A percentile compares a stretch with the other conserved stretches of the same genome.
Conservation (phyloP, 2,329 filamentous ascomycete species). For the Diaporthe longicolla region DNA sequence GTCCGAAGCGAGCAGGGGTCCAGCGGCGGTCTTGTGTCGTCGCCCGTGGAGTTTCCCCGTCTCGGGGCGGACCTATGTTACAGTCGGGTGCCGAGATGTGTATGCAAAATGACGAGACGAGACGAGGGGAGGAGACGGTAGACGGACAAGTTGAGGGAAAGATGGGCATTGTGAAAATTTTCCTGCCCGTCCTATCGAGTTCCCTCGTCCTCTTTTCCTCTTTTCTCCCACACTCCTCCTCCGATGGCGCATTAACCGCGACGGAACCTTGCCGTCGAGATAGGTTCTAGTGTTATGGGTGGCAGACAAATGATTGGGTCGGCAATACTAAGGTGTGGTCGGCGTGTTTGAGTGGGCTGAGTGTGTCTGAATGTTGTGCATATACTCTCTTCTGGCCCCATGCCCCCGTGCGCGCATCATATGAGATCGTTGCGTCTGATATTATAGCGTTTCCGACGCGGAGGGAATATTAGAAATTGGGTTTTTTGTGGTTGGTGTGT, state of each 20-base stretch:
- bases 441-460: constrained; percentile 11
- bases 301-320: background rate
- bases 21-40: background rate
- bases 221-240: background rate
- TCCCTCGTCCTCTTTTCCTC: background rate
- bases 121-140: background rate
- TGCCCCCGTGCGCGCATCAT: constrained; percentile 6
- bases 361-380: constrained; percentile 17
- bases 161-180: constrained; percentile 11
- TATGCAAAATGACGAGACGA: constrained; percentile 3
- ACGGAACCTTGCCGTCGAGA: constrained; percentile 28
- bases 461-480: background rate
- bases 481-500: background rate
- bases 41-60: constrained; percentile 24
- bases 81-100: constrained; percentile 29
- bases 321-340: background rate
- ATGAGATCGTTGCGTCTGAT: constrained; percentile 26
- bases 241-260: constrained; percentile 19
- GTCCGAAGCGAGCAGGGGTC: background rate
- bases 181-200: background rate
- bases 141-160: background rate
- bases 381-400: background rate
- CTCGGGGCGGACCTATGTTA: constrained; percentile 32
- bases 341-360: background rate
- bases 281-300: background rate